A percentile compares a stretch with the other conserved stretches of the same genome.
phyloP scores from a whole-genome alignment of 805 yeast species.

The Suhomyces sp. region DNA sequence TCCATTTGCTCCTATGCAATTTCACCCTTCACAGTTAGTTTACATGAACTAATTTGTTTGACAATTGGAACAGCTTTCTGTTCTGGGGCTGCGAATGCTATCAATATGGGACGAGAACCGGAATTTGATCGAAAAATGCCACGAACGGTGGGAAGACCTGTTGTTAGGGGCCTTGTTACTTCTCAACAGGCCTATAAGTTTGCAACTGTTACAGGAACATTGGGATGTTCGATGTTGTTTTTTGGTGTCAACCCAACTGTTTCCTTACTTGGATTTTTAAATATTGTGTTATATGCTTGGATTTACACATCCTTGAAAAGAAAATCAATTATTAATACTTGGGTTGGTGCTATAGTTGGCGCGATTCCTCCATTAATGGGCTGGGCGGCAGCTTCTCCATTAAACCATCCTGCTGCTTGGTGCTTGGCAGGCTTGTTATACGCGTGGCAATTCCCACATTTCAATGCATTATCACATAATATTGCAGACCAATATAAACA shows the following conservation, averaged over 20 bases:
- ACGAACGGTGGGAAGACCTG: slow-evolving; percentile 85
- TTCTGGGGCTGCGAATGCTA: slow-evolving; percentile 94
- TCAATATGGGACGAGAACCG: slow-evolving; percentile 96
- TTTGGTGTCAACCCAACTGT: slow-evolving; percentile 86
- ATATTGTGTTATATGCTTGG: slow-evolving; percentile 86
- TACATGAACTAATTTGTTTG: slow-evolving; percentile 66
- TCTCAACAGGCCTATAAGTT: slow-evolving; percentile 77
- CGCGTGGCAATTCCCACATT: slow-evolving; percentile 99
- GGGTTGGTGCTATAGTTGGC: slow-evolving; percentile 99
- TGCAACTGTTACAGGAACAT: slow-evolving; percentile 70
- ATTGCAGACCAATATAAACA: slow-evolving; percentile 82
- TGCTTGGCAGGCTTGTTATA: slow-evolving; percentile 82
- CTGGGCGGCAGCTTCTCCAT: slow-evolving; percentile 84
- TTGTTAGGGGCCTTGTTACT: slow-evolving; percentile 77
- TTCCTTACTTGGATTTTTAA: slow-evolving; percentile 73
- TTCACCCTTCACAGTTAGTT: slow-evolving; percentile 78
- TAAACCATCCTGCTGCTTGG: slow-evolving; percentile 92
- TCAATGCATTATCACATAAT: slow-evolving; percentile 86
- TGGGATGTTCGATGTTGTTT: slow-evolving; percentile 69
- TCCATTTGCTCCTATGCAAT: slow-evolving; percentile 93
- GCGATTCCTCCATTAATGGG: slow-evolving; percentile 99
- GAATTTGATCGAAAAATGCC: slow-evolving; percentile 84
- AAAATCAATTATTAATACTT: slow-evolving; percentile 80
- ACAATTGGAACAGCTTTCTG: slow-evolving; percentile 84
- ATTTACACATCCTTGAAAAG: slow-evolving; percentile 88